Evolutionary conservation across 805 yeast genomes (phyloP).

Genomic region (Ogataea pignaliae): DNA sequence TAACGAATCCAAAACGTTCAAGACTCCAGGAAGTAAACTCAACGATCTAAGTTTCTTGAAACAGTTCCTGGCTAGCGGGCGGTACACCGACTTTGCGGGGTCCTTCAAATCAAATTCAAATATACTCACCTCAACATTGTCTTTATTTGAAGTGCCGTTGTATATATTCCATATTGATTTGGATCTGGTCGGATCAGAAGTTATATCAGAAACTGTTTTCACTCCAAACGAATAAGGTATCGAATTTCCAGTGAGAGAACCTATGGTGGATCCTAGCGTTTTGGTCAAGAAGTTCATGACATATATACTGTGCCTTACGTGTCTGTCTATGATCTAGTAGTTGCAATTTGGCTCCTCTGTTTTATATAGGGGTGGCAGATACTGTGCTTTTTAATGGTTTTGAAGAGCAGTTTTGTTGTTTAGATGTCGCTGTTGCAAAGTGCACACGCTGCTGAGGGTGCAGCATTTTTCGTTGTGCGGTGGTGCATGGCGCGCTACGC

Average conservation of each 20-base stretch:
- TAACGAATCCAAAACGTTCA: conserved; percentile 56
- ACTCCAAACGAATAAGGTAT: conserved; percentile 57
- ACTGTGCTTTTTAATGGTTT: too few relatives aligned
- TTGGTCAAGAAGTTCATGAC: conserved; percentile 66
- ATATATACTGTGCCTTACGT: too few relatives aligned
- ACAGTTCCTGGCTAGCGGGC: conserved; percentile 41
- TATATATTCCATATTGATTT: conserved; percentile 57
- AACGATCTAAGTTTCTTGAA: conserved; percentile 47
- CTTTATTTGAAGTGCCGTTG: conserved; percentile 52
- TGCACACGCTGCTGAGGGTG: too few relatives aligned
- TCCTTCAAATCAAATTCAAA: conserved; percentile 56
- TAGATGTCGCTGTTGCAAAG: too few relatives aligned
- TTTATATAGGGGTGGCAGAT: too few relatives aligned
- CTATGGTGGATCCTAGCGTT: conserved; percentile 48
- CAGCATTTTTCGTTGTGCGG: too few relatives aligned
- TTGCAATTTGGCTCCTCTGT: too few relatives aligned
- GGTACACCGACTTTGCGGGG: conserved; percentile 27
- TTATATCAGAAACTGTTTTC: conserved; percentile 25
- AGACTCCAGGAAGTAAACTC: conserved; percentile 61
- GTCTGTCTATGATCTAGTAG: too few relatives aligned
- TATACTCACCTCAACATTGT: conserved; percentile 52
- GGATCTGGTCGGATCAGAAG: conserved; percentile 25
- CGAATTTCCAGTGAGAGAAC: conserved; percentile 52
- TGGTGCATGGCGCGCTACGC: too few relatives aligned
- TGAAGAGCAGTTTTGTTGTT: too few relatives aligned